Percentiles rank a stretch among this genome's conserved stretches.
Evolutionary conservation across 768 basidiomycete species (phyloP).

Genomic region (Boletus pseudo-olivaceus): DNA sequence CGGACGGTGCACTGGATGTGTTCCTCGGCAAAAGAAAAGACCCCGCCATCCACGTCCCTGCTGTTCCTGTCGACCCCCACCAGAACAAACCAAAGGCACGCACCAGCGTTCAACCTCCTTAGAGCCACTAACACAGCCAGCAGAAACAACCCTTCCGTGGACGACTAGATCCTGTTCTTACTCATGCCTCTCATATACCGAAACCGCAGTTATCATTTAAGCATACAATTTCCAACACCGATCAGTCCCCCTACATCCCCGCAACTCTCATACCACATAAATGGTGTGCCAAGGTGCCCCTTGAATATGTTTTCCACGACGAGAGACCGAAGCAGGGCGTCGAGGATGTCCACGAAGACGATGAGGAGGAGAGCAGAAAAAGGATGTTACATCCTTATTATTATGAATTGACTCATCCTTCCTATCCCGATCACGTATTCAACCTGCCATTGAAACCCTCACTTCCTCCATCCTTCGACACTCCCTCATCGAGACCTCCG

Average conservation of each 20-base stretch:
- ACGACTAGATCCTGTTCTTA: constrained; percentile 55
- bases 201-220: constrained; percentile 85
- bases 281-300: constrained; percentile 78
- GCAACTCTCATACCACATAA: constrained; percentile 58
- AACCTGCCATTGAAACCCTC: constrained; percentile 44
- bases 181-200: constrained; percentile 68
- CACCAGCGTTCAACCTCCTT: not conserved
- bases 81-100: constrained; percentile 33
- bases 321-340: constrained; percentile 21
- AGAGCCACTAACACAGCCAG: constrained; percentile 7
- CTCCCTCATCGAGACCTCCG: constrained; percentile 31
- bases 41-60: constrained; percentile 59
- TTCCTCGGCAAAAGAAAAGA: constrained; percentile 67
- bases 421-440: constrained; percentile 71
- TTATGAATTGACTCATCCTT: constrained; percentile 75
- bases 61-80: constrained; percentile 17
- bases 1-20: constrained; percentile 82
- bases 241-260: constrained; percentile 61
- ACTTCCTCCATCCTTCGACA: constrained; percentile 55
- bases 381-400: constrained; percentile 70
- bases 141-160: constrained; percentile 40
- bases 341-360: constrained; percentile 10
- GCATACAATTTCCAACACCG: constrained; percentile 52
- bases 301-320: constrained; percentile 56
- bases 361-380: constrained; percentile 21